phyloP scores from a whole-genome alignment of 495 filamentous ascomycete genomes.

The Penicillium verhagenii region DNA sequence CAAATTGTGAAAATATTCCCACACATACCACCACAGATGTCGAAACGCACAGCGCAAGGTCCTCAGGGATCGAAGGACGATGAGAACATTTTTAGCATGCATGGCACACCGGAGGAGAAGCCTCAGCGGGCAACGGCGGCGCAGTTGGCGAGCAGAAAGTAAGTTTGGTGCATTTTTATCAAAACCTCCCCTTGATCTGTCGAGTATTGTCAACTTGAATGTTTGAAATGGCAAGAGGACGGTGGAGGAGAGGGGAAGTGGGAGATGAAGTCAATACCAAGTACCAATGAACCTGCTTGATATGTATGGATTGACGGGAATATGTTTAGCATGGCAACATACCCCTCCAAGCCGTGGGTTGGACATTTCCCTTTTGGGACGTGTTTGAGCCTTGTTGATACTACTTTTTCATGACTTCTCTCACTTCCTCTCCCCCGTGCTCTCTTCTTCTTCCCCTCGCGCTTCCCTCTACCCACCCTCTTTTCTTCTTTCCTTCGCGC shows the following conservation, averaged over 20 bases:
- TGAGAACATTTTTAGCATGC: constrained; percentile 35
- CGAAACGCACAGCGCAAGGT: constrained; percentile 38
- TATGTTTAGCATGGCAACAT: neutral
- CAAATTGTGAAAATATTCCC: neutral
- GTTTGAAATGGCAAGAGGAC: neutral
- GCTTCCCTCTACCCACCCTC: too few relatives aligned
- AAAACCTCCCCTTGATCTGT: constrained; percentile 6
- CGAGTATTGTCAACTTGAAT: neutral
- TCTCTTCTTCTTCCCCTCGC: too few relatives aligned
- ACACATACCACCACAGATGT: constrained; percentile 29
- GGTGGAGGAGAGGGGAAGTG: neutral
- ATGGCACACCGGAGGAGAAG: constrained; percentile 46
- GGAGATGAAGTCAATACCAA: neutral
- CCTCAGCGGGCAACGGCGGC: constrained; percentile 51
- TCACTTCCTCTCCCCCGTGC: neutral
- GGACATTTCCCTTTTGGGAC: too few relatives aligned
- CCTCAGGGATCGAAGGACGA: constrained; percentile 36
- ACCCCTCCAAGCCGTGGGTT: neutral
- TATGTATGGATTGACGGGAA: neutral
- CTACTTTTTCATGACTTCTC: constrained; percentile 1
- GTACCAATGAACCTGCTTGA: neutral
- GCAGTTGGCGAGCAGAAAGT: constrained; percentile 53
- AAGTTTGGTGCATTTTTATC: constrained; percentile 29
- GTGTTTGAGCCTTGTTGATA: neutral
- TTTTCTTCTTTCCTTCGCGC: too few relatives aligned